Percentiles rank a stretch among this genome's conserved stretches.
These are phyloP conservation scores for Aquilaria agallochum DNA, from an alignment of 441 rosid species.

Conservation along the genomic window DNA sequence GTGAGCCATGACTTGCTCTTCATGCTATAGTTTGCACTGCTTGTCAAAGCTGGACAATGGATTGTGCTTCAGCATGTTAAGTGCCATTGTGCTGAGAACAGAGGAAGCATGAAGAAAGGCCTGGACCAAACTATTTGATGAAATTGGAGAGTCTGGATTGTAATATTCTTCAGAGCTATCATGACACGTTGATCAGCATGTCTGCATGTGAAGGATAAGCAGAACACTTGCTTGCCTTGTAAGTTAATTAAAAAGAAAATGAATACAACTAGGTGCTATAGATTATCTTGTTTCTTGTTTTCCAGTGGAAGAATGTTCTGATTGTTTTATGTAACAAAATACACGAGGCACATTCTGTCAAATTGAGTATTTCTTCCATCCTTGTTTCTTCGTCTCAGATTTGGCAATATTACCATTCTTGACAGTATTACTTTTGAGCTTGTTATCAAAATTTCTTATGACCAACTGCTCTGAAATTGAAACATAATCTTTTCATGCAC, in stretches of 20 bases:
- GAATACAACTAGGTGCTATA: background rate
- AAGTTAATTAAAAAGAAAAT: slow-evolving; percentile 1
- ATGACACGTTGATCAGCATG: background rate
- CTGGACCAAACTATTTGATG: background rate
- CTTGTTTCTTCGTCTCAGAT: too few species aligned
- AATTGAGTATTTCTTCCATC: too few species aligned
- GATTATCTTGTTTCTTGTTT: background rate
- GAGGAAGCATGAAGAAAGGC: slow-evolving; percentile 6
- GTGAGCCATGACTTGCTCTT: background rate
- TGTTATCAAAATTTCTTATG: too few species aligned
- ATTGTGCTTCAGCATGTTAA: background rate
- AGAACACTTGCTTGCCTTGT: slow-evolving; percentile 1
- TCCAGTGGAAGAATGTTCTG: background rate
- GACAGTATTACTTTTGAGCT: too few species aligned
- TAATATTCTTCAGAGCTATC: slow-evolving; percentile 8
- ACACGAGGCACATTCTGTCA: too few species aligned
- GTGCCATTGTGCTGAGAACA: background rate
- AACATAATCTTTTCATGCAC: too few species aligned
- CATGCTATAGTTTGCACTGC: background rate
- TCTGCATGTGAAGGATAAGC: background rate
- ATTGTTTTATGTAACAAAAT: background rate
- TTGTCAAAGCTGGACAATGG: background rate
- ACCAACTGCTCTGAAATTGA: too few species aligned
- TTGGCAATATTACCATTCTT: too few species aligned
- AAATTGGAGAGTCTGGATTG: slow-evolving; percentile 1